These are phyloP conservation scores for Mikania micrantha DNA, from an alignment of 129 eudicot species.

Conservation along the genomic window DNA sequence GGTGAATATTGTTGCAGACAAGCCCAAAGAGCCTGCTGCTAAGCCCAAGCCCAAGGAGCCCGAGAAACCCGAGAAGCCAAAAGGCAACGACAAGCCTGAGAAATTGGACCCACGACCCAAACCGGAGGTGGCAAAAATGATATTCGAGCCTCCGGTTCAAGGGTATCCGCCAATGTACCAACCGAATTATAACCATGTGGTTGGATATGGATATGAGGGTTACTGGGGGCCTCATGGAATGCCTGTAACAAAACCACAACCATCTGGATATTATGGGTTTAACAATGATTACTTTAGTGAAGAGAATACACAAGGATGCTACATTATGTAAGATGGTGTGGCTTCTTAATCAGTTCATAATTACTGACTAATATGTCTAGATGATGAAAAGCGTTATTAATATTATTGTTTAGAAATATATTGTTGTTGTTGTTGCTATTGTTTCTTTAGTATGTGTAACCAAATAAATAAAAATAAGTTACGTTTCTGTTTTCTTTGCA, in stretches of 20 bases:
- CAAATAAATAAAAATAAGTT: background rate
- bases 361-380: background rate
- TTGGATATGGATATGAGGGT: slow-evolving; percentile 42
- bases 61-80: slow-evolving; percentile 31
- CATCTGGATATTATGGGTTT: slow-evolving; percentile 19
- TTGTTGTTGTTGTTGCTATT: background rate
- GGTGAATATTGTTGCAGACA: slow-evolving; percentile 45
- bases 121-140: slow-evolving; percentile 31
- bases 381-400: background rate
- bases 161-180: slow-evolving; percentile 40
- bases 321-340: slow-evolving; percentile 42
- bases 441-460: background rate
- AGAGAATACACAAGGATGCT: slow-evolving; percentile 59
- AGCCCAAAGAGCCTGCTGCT: slow-evolving; percentile 35
- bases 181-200: slow-evolving; percentile 14
- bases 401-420: background rate
- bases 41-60: slow-evolving; percentile 21
- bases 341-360: background rate
- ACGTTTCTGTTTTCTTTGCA: too few relatives aligned
- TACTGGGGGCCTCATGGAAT: slow-evolving; percentile 25
- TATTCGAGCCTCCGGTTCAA: slow-evolving; percentile 22
- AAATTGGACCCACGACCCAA: slow-evolving; percentile 11
- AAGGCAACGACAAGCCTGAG: slow-evolving; percentile 29
- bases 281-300: slow-evolving; percentile 41
- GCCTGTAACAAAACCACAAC: slow-evolving; percentile 24